These are phyloP conservation scores for Arthrobotrys iridis DNA, from an alignment of 2,329 filamentous ascomycete genomes.

Conservation along the genomic window DNA sequence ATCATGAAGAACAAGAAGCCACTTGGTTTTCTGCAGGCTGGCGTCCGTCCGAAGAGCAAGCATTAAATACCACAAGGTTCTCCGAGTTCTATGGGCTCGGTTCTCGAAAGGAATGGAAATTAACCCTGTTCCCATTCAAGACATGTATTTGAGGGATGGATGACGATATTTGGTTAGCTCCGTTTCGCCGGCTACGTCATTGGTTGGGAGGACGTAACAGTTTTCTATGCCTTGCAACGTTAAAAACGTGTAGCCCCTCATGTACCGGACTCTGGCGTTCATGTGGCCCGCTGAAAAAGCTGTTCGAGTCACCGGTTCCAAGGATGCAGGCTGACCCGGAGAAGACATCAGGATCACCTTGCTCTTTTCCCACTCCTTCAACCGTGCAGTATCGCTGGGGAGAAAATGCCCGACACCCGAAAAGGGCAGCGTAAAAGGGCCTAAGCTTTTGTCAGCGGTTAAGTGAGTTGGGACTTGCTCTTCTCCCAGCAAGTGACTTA, in stretches of 20 bases:
- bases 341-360: conserved; percentile 49
- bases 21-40: conserved; percentile 7
- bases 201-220: conserved; percentile 49
- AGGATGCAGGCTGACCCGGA: conserved; percentile 52
- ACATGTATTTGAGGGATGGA: conserved; percentile 41
- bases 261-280: conserved; percentile 25
- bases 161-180: conserved; percentile 54
- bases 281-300: conserved; percentile 46
- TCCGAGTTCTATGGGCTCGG: conserved; percentile 15
- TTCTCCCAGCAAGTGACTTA: conserved; percentile 18
- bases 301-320: conserved; percentile 54
- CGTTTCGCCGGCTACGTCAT: conserved; percentile 38
- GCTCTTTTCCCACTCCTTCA: conserved; percentile 4
- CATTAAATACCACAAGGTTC: too few species aligned
- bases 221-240: conserved; percentile 24
- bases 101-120: conserved; percentile 51
- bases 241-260: conserved; percentile 25
- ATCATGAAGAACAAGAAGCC: conserved; percentile 37
- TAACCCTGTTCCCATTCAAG: not conserved
- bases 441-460: conserved; percentile 24
- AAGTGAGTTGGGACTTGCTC: not conserved
- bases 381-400: conserved; percentile 1
- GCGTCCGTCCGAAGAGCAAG: conserved; percentile 9
- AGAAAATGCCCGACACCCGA: conserved; percentile 45
- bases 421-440: conserved; percentile 5